Conservation (phyloP, 345 rosid species). For the Eucalyptus tenuipes region DNA sequence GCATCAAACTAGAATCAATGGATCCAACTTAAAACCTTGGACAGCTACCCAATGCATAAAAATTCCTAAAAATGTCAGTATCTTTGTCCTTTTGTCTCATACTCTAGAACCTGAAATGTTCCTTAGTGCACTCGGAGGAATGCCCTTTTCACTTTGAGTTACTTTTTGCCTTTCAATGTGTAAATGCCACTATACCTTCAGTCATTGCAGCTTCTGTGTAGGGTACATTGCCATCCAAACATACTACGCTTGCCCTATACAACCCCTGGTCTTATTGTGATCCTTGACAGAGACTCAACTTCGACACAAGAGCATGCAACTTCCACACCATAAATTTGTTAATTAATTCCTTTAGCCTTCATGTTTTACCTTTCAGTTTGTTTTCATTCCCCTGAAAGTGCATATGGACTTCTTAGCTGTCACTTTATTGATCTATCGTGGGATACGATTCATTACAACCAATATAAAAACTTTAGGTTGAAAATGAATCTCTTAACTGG, state of each 20-base stretch:
- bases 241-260: not conserved
- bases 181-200: not conserved
- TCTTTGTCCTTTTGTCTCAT: not conserved
- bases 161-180: not conserved
- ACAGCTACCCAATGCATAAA: no score
- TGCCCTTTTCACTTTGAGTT: not conserved
- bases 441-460: not conserved
- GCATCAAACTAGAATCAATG: no score
- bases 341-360: not conserved
- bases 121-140: not conserved
- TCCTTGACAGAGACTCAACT: not conserved
- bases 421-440: not conserved
- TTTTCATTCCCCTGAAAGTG: not conserved
- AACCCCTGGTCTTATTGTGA: not conserved
- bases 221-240: not conserved
- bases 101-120: no score
- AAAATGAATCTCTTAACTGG: not conserved
- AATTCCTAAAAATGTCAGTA: no score
- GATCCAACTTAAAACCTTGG: no score
- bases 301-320: not conserved
- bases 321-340: not conserved
- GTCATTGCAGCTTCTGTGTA: not conserved
- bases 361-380: not conserved
- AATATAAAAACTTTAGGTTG: not conserved
- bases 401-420: not conserved